These are phyloP conservation scores for Hanseniaspora lachancei DNA, from an alignment of 805 yeast genomes.

Conservation along the genomic window DNA sequence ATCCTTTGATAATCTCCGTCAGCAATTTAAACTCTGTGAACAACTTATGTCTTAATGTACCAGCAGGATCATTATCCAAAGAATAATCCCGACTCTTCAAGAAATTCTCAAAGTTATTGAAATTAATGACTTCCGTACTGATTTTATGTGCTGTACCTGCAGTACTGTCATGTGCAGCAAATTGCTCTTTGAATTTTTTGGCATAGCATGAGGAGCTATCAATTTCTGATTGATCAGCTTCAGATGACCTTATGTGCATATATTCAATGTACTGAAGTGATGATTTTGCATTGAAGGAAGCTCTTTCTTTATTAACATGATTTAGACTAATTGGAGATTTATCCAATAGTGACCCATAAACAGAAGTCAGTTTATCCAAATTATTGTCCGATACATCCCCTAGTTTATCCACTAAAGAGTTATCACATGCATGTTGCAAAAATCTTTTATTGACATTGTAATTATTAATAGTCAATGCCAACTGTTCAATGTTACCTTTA, in stretches of 20 bases:
- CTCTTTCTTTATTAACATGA: neutral
- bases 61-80: neutral
- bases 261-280: neutral
- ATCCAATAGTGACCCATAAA: neutral
- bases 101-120: neutral
- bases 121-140: neutral
- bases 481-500: neutral
- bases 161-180: neutral
- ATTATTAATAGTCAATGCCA: neutral
- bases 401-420: neutral
- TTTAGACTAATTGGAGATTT: neutral
- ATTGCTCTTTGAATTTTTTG: neutral
- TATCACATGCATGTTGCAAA: neutral
- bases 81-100: neutral
- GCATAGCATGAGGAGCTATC: neutral
- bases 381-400: neutral
- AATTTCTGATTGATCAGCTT: neutral
- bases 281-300: neutral
- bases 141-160: neutral
- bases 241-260: neutral
- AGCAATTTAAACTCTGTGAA: neutral
- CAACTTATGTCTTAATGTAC: neutral
- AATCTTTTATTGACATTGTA: conserved; percentile 4
- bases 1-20: neutral
- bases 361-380: neutral